Evolutionary conservation across 2,329 filamentous ascomycete species (phyloP).

Genomic region (Lachnellula hyalina): DNA sequence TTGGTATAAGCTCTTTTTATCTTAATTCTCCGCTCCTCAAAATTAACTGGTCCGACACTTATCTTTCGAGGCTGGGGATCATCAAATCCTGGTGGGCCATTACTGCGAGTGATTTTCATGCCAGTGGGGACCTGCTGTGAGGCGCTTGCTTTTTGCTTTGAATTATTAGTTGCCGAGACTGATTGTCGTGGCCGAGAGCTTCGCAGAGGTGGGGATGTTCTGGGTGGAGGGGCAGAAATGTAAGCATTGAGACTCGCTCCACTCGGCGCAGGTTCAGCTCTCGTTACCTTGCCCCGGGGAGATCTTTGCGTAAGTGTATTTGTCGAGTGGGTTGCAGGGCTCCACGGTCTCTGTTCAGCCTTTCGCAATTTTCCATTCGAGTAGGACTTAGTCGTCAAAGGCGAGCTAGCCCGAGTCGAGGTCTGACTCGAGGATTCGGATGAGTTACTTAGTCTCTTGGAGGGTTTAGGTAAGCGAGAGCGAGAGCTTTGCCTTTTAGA

Average conservation of each 20-base stretch:
- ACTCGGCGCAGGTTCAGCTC: conserved; percentile 25
- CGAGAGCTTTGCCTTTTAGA: conserved; percentile 7
- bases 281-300: conserved; percentile 20
- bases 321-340: conserved; percentile 22
- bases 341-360: conserved; percentile 24
- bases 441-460: conserved; percentile 33
- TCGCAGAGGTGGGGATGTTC: conserved; percentile 71
- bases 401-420: conserved; percentile 53
- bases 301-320: conserved; percentile 33
- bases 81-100: conserved; percentile 8
- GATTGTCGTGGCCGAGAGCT: conserved; percentile 78
- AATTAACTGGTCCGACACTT: conserved; percentile 72
- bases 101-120: conserved; percentile 26
- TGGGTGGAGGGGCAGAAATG: conserved; percentile 64
- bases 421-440: conserved; percentile 44
- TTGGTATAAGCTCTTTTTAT: conserved; percentile 79
- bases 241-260: conserved; percentile 65
- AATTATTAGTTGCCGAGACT: conserved; percentile 72
- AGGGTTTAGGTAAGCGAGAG: conserved; percentile 26
- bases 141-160: conserved; percentile 55
- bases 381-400: conserved; percentile 41
- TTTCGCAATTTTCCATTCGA: conserved; percentile 27
- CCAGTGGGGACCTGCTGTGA: conserved; percentile 23
- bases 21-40: conserved; percentile 72
- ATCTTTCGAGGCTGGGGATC: conserved; percentile 39